phyloP scores from a whole-genome alignment of 768 basidiomycete species.

The Lactarius indigo region DNA sequence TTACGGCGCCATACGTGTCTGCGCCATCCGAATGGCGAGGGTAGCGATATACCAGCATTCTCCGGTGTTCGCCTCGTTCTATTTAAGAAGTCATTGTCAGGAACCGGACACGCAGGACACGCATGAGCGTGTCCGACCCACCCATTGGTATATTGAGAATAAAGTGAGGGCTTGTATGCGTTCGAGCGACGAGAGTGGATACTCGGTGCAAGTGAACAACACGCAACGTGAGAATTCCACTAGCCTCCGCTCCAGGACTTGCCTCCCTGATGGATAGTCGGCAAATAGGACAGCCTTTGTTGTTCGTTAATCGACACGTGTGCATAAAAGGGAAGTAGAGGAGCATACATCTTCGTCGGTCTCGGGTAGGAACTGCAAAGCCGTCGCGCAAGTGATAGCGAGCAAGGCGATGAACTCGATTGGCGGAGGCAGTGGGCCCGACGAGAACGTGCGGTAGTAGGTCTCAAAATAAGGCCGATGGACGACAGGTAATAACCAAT shows the following conservation, averaged over 20 bases:
- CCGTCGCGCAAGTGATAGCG: constrained; percentile 27
- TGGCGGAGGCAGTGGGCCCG: constrained; percentile 20
- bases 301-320: not conserved
- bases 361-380: constrained; percentile 29
- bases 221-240: constrained; percentile 25
- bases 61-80: constrained; percentile 21
- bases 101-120: not conserved
- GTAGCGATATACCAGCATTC: constrained; percentile 24
- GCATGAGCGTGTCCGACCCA: not conserved
- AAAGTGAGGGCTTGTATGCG: constrained; percentile 27
- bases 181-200: constrained; percentile 24
- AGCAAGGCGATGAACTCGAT: constrained; percentile 28
- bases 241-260: constrained; percentile 24
- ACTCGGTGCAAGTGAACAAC: constrained; percentile 16
- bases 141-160: constrained; percentile 25
- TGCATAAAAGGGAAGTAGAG: not conserved
- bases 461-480: constrained; percentile 28
- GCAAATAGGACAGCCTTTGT: constrained; percentile 25
- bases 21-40: constrained; percentile 28
- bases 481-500: constrained; percentile 26
- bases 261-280: constrained; percentile 25
- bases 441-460: constrained; percentile 25
- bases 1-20: constrained; percentile 24
- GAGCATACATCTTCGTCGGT: constrained; percentile 24
- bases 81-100: not conserved